Conservation (phyloP, 805 yeast genomes). For the Lipomyces oligophaga region DNA sequence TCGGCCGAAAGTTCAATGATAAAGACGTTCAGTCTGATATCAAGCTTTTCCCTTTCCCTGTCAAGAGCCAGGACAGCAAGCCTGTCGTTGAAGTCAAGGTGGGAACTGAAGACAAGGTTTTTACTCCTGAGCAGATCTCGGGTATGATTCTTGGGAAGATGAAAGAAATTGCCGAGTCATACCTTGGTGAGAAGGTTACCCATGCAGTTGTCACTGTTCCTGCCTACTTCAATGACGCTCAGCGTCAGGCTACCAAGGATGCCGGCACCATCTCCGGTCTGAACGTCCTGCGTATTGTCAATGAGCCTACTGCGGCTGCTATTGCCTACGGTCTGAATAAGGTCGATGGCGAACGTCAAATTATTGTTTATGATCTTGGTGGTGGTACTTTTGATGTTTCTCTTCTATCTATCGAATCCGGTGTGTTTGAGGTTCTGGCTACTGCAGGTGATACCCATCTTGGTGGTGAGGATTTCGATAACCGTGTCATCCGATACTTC, state of each 20-base stretch:
- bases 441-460: conserved; percentile 88
- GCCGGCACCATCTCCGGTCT: conserved; percentile 96
- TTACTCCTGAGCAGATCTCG: conserved; percentile 92
- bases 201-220: conserved; percentile 97
- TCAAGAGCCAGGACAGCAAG: conserved; percentile 73
- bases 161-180: conserved; percentile 92
- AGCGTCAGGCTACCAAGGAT: conserved; percentile 97
- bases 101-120: conserved; percentile 80
- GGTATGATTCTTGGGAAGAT: conserved; percentile 89
- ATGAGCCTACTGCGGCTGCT: conserved; percentile 98
- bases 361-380: conserved; percentile 92
- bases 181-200: conserved; percentile 76
- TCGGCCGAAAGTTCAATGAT: conserved; percentile 78
- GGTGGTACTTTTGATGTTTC: conserved; percentile 99
- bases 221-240: conserved; percentile 95
- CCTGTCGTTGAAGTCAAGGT: conserved; percentile 79
- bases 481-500: conserved; percentile 91
- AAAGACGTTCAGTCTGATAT: conserved; percentile 72
- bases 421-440: conserved; percentile 94
- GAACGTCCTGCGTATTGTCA: conserved; percentile 88
- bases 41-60: conserved; percentile 84
- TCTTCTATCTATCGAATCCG: conserved; percentile 86
- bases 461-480: conserved; percentile 99
- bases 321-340: conserved; percentile 90
- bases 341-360: conserved; percentile 66